Conservation (phyloP, 495 filamentous ascomycete species). For the Neurospora sp. region DNA sequence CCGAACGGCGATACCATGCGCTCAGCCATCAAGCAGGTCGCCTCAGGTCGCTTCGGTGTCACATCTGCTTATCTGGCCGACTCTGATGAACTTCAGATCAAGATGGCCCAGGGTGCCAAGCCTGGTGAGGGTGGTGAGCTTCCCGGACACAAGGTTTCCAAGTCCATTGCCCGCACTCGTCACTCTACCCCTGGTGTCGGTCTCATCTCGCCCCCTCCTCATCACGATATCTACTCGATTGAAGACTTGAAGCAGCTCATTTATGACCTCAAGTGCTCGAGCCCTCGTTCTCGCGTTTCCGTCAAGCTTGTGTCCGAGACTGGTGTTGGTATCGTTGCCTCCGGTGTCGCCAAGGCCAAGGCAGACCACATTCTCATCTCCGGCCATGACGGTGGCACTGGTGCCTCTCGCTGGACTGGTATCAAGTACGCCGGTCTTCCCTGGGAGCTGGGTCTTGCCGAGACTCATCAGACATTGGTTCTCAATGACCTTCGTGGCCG, state of each 20-base stretch:
- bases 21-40: constrained; percentile 97
- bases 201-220: constrained; percentile 95
- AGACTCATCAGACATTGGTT: constrained; percentile 98
- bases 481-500: constrained; percentile 95
- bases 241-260: constrained; percentile 99
- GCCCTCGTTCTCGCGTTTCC: constrained; percentile 88
- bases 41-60: constrained; percentile 95
- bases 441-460: constrained; percentile 95
- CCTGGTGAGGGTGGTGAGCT: constrained; percentile 98
- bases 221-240: constrained; percentile 99
- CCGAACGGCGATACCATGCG: constrained; percentile 97
- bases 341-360: constrained; percentile 97
- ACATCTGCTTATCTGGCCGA: constrained; percentile 98
- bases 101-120: constrained; percentile 99
- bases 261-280: constrained; percentile 97
- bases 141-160: constrained; percentile 95
- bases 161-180: constrained; percentile 88
- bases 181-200: constrained; percentile 99
- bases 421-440: constrained; percentile 99
- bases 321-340: constrained; percentile 96
- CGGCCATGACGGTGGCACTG: constrained; percentile 95
- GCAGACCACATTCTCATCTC: constrained; percentile 97
- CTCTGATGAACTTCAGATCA: constrained; percentile 97
- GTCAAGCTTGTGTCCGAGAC: constrained; percentile 99
- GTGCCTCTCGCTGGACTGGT: constrained; percentile 96